A percentile compares a stretch with the other conserved stretches of the same genome.
Conservation (phyloP, 1,284 basidiomycete species). For the Microbotryum intermedium region DNA sequence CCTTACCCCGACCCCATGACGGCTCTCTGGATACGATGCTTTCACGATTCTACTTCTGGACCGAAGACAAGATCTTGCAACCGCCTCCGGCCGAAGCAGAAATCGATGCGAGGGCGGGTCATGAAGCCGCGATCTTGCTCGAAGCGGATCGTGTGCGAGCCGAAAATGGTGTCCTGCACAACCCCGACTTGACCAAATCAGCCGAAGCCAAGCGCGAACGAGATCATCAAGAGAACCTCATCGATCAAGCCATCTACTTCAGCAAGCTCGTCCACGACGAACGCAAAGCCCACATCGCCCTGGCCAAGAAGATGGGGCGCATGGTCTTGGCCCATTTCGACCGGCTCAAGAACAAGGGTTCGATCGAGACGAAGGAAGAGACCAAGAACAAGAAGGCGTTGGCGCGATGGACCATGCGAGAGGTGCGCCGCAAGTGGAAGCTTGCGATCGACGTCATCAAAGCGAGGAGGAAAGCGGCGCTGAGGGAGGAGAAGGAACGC, state of each 20-base stretch:
- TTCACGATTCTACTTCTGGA: constrained; percentile 52
- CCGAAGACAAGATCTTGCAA: constrained; percentile 36
- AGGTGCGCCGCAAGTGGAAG: constrained; percentile 77
- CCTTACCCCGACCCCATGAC: constrained; percentile 48
- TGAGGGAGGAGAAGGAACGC: constrained; percentile 57
- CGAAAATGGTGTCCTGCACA: constrained; percentile 24
- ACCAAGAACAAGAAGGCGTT: constrained; percentile 59
- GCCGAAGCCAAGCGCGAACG: constrained; percentile 18
- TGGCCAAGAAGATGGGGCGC: constrained; percentile 51
- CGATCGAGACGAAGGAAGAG: constrained; percentile 54
- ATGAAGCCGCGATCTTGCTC: constrained; percentile 44
- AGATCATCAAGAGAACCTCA: constrained; percentile 40
- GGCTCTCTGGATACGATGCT: constrained; percentile 53
- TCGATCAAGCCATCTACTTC: constrained; percentile 42
- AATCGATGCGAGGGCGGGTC: constrained; percentile 45
- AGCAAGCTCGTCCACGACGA: constrained; percentile 40
- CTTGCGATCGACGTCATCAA: constrained; percentile 78
- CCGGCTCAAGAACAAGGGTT: constrained; percentile 52
- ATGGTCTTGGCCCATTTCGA: constrained; percentile 75
- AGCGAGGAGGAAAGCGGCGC: constrained; percentile 53
- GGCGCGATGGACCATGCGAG: constrained; percentile 60
- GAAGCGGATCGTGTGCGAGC: constrained; percentile 32
- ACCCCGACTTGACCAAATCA: constrained; percentile 29
- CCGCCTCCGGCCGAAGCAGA: constrained; percentile 35
- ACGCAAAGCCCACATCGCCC: constrained; percentile 37